phyloP scores from a whole-genome alignment of 768 basidiomycete genomes.

The Albatrellus ellisii region DNA sequence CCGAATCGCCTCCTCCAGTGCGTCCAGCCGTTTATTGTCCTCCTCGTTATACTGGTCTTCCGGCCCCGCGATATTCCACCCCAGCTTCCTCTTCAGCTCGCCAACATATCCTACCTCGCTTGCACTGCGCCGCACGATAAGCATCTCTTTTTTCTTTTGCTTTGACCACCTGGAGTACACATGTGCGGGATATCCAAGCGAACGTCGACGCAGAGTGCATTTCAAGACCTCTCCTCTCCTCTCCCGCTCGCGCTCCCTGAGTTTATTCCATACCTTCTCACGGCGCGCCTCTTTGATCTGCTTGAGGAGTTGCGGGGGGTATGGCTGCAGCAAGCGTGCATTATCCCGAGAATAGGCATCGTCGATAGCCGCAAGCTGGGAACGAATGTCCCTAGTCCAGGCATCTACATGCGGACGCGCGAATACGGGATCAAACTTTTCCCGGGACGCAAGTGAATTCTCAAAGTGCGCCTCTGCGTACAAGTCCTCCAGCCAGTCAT shows the following conservation, averaged over 20 bases:
- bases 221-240: conserved; percentile 45
- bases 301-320: conserved; percentile 34
- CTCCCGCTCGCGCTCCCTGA: conserved; percentile 45
- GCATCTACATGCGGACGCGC: conserved; percentile 1
- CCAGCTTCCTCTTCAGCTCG: neutral
- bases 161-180: conserved; percentile 36
- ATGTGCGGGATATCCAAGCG: conserved; percentile 52
- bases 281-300: conserved; percentile 41
- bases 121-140: neutral
- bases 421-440: conserved; percentile 16
- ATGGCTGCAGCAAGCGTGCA: conserved; percentile 28
- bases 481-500: conserved; percentile 23
- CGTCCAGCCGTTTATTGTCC: too few relatives aligned
- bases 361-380: conserved; percentile 20
- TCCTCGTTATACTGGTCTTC: too few relatives aligned
- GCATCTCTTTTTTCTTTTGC: neutral
- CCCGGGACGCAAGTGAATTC: conserved; percentile 8
- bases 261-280: conserved; percentile 52
- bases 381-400: conserved; percentile 26
- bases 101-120: neutral
- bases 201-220: conserved; percentile 32
- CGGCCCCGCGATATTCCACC: neutral
- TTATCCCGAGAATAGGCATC: conserved; percentile 27
- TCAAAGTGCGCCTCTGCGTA: conserved; percentile 28
- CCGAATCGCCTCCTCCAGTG: too few relatives aligned